Evolutionary conservation across 331 rosid species (phyloP), one percentile per base, ranked within the genome.

Genomic region (Erythrophleum ivorense): DNA sequence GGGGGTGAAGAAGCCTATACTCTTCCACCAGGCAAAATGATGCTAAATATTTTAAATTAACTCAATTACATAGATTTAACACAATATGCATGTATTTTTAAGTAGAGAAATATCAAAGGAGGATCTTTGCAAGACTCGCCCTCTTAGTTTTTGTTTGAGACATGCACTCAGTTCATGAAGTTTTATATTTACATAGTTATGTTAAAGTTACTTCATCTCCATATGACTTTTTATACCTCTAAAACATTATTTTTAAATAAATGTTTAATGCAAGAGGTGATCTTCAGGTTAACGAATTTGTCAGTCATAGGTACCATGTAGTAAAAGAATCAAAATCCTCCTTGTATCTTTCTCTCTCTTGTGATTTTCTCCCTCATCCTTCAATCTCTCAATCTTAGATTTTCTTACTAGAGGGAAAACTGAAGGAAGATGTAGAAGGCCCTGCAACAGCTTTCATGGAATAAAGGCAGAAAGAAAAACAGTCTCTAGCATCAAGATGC

Each of bases 331-430:
- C 33, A 31, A 36, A 54, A 33, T 50, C 62, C 71, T 33, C 41
- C 36, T 59, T 52, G 75, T 75, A 55, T 75, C 29, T 67, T 41
- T 62, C 29, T 55, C 9, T 55, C 7, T 55, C 67, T 62, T 2
- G 9, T 43, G 34, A 9, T 41, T 41, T 68, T 43, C 49, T 43
- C 33, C 34, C 24, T 48, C n/a, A n/a, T n/a, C n/a, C n/a, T n/a
- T n/a, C n/a, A n/a, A n/a, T n/a, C n/a, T n/a, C n/a, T n/a, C 12
- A 40, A 45, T n/a, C 46, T 40, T 18, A 7, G 9, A 18, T 46
- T 70, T 12, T 70, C 24, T 66, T 18, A 18, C 40, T 2, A 40
- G 34, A 67, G 24, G 29, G 53, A 67, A 40, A 67, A 14, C 15
- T 67, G 19, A 46, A 70, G 11, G 75, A 19, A 70, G 48, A 66